phyloP scores from a whole-genome alignment of 164 flowering plant species.

The Stephania cephalantha region DNA sequence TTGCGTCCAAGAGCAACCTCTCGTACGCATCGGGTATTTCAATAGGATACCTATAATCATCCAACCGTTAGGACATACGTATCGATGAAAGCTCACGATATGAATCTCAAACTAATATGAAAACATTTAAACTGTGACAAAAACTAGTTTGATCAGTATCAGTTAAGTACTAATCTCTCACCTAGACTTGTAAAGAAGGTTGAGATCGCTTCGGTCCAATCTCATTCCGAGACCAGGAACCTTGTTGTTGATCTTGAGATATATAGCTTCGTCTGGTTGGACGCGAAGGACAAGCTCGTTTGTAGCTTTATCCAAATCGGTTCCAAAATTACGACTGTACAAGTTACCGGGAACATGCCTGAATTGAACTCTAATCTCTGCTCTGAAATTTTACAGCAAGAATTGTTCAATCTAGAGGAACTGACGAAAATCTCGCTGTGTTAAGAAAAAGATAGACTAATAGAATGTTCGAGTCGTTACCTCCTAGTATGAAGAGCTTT shows the following conservation, averaged over 20 bases:
- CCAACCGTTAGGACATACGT: too few species aligned
- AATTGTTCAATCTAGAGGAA: neutral
- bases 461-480: conserved; percentile 22
- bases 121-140: too few species aligned
- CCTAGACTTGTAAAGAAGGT: conserved; percentile 91
- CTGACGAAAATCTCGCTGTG: neutral
- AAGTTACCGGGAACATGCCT: conserved; percentile 93
- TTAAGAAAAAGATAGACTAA: neutral
- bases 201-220: conserved; percentile 80
- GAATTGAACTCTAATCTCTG: conserved; percentile 94
- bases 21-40: conserved; percentile 97
- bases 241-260: conserved; percentile 90
- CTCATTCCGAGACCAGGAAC: conserved; percentile 92
- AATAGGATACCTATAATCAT: conserved; percentile 48
- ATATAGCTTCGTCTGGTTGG: conserved; percentile 96
- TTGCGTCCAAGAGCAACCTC: conserved; percentile 86
- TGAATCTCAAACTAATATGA: too few species aligned
- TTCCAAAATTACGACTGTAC: conserved; percentile 63
- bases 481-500: conserved; percentile 77
- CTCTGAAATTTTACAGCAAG: conserved; percentile 31
- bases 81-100: too few species aligned
- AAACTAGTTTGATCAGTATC: too few species aligned
- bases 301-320: conserved; percentile 79
- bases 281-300: conserved; percentile 92
- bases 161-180: conserved; percentile 11